Base-by-base conservation (phyloP, 2,329 filamentous ascomycete genomes). In the Corynespora cassiicola region DNA sequence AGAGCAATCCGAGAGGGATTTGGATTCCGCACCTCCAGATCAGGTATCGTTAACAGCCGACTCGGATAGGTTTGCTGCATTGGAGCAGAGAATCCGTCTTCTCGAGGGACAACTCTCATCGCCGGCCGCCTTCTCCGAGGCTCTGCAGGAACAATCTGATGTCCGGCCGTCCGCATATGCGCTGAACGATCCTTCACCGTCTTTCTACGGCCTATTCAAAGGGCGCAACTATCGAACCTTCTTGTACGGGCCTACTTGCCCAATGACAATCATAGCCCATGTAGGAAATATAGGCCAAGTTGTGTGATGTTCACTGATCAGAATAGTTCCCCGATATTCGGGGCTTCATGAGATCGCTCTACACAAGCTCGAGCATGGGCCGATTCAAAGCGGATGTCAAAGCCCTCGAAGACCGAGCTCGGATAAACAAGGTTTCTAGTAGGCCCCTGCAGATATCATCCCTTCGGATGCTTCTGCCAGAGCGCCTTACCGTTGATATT, bases 211-310 rank as follows among this genome's bases (percentile, higher is more conserved):
- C 30, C 41, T 71, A 2, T 61, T 73, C 16, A 64, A 70, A 40
- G 68, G 69, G 3, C 63, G 56, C 29, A 54, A 56, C 5, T 72
- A 70, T 51, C 63, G 66, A 34, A 72, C 69, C 1, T 64, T 69
- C 10, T 70, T 63, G 36, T 68, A 68, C 41, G 71, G 70, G 16
- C 58, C 65, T 11, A 69, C 67, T 7, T 64, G 70, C 47, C 52
- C 67, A 7, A 57, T 63, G 17, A 50, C 49, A 3, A 41, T 58
- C 2, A 27, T 55, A 12, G 39, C 42, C 15, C 45, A 56, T 40
- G 53, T 52, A 34, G 12, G 53, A 27, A 8, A 7, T 20, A 20
- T 14, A 15, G 22, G 14, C 30, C 10, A 22, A 17, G 8, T 2
- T 31, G 10, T 9, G n/a, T 24, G 6, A 22, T n/a, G 22, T 23